These are phyloP conservation scores for Kandelia obovata DNA, from an alignment of 345 rosid species.

Conservation along the genomic window DNA sequence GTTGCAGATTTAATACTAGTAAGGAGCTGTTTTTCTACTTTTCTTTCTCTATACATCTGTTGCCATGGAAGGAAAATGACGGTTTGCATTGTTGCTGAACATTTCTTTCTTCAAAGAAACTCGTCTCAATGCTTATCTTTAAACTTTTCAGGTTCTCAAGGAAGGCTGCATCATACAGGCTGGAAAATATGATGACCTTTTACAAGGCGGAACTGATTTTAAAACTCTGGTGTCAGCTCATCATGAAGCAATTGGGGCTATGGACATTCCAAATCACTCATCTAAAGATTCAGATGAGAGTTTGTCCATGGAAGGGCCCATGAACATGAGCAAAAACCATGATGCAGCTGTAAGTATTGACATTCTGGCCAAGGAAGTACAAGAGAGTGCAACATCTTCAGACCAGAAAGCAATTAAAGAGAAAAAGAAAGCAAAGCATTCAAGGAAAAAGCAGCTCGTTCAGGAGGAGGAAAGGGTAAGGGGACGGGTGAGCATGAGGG, in stretches of 20 bases:
- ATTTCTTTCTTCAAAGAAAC: neutral
- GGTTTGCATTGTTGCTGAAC: neutral
- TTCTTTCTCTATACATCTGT: slow-evolving; percentile 12
- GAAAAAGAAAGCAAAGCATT: slow-evolving; percentile 82
- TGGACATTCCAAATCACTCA: slow-evolving; percentile 82
- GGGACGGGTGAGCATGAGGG: slow-evolving; percentile 96
- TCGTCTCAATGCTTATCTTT: slow-evolving; percentile 5
- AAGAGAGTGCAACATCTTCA: slow-evolving; percentile 71
- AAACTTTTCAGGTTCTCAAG: slow-evolving; percentile 71
- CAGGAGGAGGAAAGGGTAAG: slow-evolving; percentile 99
- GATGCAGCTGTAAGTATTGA: slow-evolving; percentile 55
- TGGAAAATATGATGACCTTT: slow-evolving; percentile 93
- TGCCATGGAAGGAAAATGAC: no score
- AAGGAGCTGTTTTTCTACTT: slow-evolving; percentile 30
- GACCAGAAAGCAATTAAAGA: slow-evolving; percentile 79
- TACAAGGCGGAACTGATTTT: slow-evolving; percentile 98
- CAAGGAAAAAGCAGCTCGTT: slow-evolving; percentile 90
- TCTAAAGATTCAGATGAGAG: slow-evolving; percentile 90
- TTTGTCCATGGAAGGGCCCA: slow-evolving; percentile 36
- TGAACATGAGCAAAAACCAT: slow-evolving; percentile 44
- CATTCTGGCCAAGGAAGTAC: slow-evolving; percentile 78
- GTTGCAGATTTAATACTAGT: slow-evolving; percentile 95
- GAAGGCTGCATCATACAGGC: slow-evolving; percentile 93
- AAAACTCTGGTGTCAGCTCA: slow-evolving; percentile 91
- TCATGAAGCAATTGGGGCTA: slow-evolving; percentile 95